Evolutionary conservation across 768 basidiomycete species (phyloP).

Genomic region (Pleurotus platypus): DNA sequence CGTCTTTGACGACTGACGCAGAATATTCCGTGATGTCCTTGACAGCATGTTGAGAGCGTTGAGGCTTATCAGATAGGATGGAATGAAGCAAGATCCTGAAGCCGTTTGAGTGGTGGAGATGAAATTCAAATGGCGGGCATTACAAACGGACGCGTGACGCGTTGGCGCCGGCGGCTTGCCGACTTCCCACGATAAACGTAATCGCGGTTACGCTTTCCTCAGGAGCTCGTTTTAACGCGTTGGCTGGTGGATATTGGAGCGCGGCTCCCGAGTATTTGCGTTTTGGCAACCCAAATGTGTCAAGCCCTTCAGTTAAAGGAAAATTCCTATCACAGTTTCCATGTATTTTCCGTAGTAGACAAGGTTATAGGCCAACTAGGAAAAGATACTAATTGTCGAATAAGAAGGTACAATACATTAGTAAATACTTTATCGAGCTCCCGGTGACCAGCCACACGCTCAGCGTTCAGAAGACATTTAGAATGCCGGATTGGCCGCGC

Average conservation of each 20-base stretch:
- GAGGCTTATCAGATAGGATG: conserved; percentile 15
- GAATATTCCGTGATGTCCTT: conserved; percentile 42
- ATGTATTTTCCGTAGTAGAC: too few relatives aligned
- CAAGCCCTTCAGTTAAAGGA: too few relatives aligned
- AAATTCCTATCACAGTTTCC: too few relatives aligned
- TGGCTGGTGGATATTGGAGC: too few relatives aligned
- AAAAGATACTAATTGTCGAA: too few relatives aligned
- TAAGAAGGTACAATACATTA: not conserved
- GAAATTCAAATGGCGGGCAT: not conserved
- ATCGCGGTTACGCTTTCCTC: too few relatives aligned
- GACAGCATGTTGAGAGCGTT: conserved; percentile 46
- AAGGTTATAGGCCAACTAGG: too few relatives aligned
- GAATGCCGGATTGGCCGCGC: conserved; percentile 49
- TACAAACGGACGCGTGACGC: not conserved
- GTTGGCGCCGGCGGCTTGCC: not conserved
- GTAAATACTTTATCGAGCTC: not conserved
- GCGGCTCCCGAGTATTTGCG: too few relatives aligned
- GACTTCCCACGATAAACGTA: not conserved
- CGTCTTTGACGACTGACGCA: conserved; percentile 22
- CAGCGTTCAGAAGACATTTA: conserved; percentile 19
- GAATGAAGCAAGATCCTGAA: conserved; percentile 1
- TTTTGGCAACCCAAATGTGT: too few relatives aligned
- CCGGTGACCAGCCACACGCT: not conserved
- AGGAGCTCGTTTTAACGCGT: too few relatives aligned
- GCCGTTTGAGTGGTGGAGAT: not conserved